Percentiles rank a stretch among this genome's conserved stretches.
Conservation (phyloP, 768 basidiomycete species). For the Tubosaeta sp. region DNA sequence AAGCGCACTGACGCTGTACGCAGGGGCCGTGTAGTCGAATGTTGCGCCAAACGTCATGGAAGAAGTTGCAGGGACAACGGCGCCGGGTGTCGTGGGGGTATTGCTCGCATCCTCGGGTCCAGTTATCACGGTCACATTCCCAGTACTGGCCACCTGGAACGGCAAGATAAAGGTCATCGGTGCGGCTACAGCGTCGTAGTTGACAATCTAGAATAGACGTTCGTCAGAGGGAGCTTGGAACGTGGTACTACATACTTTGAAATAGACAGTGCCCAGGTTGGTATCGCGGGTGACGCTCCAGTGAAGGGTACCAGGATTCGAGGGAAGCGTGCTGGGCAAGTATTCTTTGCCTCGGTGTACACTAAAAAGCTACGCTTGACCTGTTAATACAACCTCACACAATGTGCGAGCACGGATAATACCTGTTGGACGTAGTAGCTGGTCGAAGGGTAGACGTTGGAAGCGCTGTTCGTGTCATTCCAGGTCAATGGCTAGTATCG, state of each 20-base stretch:
- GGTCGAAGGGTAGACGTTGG: conserved; percentile 52
- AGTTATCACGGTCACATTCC: conserved; percentile 46
- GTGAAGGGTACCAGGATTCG: conserved; percentile 42
- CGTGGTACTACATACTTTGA: conserved; percentile 46
- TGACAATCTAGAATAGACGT: conserved; percentile 42
- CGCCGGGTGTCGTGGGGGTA: conserved; percentile 46
- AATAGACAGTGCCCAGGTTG: conserved; percentile 36
- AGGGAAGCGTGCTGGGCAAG: conserved; percentile 58
- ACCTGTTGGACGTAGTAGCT: conserved; percentile 64
- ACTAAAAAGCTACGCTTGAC: conserved; percentile 50
- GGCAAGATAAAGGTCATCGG: conserved; percentile 51
- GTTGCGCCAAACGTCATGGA: conserved; percentile 44
- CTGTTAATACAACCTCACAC: not conserved
- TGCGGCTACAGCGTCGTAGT: conserved; percentile 40
- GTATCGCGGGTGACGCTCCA: conserved; percentile 52
- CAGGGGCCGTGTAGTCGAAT: conserved; percentile 54
- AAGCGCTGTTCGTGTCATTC: conserved; percentile 36
- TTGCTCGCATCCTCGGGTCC: conserved; percentile 52
- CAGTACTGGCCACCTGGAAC: conserved; percentile 44
- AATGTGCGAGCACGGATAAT: not conserved
- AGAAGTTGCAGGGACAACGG: conserved; percentile 43
- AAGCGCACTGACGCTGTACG: conserved; percentile 38
- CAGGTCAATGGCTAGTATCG: not conserved
- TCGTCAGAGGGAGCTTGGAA: not conserved
- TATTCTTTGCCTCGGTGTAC: conserved; percentile 59